Evolutionary conservation across 495 filamentous ascomycete genomes (phyloP).

Genomic region (Neurospora tetrasperma): DNA sequence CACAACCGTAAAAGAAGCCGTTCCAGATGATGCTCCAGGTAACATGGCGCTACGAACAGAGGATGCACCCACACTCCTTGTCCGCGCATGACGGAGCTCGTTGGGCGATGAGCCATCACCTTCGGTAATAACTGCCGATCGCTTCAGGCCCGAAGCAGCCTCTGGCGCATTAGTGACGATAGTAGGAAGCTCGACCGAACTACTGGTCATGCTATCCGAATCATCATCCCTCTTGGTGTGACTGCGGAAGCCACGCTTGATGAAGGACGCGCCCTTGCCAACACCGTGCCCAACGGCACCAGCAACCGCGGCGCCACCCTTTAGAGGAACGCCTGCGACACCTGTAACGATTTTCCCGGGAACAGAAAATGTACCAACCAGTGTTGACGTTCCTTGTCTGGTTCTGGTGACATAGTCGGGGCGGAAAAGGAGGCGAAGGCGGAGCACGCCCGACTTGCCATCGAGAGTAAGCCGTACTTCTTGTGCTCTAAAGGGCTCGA

Average conservation of each 20-base stretch:
- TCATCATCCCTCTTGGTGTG: constrained; percentile 50
- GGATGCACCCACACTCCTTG: constrained; percentile 54
- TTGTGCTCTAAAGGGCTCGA: constrained; percentile 75
- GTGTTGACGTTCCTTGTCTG: constrained; percentile 83
- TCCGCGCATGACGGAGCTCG: constrained; percentile 48
- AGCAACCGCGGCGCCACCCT: constrained; percentile 69
- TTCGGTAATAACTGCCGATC: constrained; percentile 12
- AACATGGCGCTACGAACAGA: constrained; percentile 48
- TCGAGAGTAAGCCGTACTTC: constrained; percentile 68
- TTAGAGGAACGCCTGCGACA: constrained; percentile 75
- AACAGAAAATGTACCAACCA: constrained; percentile 81
- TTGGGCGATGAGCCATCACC: constrained; percentile 14
- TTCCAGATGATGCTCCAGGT: constrained; percentile 53
- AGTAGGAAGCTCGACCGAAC: constrained; percentile 33
- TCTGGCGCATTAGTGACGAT: constrained; percentile 32
- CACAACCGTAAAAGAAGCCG: constrained; percentile 69
- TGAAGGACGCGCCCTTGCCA: constrained; percentile 76
- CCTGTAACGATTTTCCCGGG: constrained; percentile 84
- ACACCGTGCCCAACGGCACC: constrained; percentile 66
- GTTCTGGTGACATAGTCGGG: constrained; percentile 83
- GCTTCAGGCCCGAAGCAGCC: constrained; percentile 24
- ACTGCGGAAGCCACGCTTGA: constrained; percentile 67
- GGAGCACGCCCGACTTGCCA: constrained; percentile 78
- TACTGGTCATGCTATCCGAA: constrained; percentile 19
- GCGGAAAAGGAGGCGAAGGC: constrained; percentile 84